Base-by-base conservation (phyloP, 495 filamentous ascomycete genomes). In the Penicillium odoratum region DNA sequence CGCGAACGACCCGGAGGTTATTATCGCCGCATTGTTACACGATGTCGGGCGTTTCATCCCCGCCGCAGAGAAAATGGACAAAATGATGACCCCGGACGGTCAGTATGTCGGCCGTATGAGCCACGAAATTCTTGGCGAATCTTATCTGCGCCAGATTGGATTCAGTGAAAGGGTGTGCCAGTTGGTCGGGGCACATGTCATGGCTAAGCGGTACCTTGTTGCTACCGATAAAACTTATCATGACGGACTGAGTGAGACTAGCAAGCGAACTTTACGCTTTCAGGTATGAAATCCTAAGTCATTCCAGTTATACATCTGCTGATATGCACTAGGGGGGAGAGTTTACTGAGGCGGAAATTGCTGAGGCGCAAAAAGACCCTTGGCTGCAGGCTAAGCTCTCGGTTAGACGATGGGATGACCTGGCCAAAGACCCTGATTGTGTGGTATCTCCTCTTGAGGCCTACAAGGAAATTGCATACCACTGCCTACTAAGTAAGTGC, bases 11-110 rank as follows among this genome's bases (percentile, higher is more conserved):
- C 56, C 61, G n/a, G 73, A 72, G 42, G 70, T 70, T 9, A 62
- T 75, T 18, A 50, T 76, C 26, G 74, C 69, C 3, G 75, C 74
- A 4, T 59, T 79, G 26, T 60, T 78, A 7, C 76, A 78, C 53
- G 75, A 77, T 56, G 65, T 77, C 34, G 75, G 75, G 9, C 73
- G 75, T n/a, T 77, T 77, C 56, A 69, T 69, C 30, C 67, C 67
- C 5, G 64, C 64, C 28, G 67, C 67, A 1, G 57, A 67, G 45
- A 69, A 69, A 33, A 69, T 69, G 61, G 48, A 31, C 0, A 63
- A 56, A 28, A 65, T 69, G 61, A 48, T 60, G 15, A 49, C 59
- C 0, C 50, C 64, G 3, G 56, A 65, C 47, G 67, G 64, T 5
- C 58, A 63, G 21, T 71, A 70, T 46, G 65, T 76, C 30, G 74